phyloP scores from a whole-genome alignment of 768 basidiomycete species.

The Dacryopinax primogenitus region DNA sequence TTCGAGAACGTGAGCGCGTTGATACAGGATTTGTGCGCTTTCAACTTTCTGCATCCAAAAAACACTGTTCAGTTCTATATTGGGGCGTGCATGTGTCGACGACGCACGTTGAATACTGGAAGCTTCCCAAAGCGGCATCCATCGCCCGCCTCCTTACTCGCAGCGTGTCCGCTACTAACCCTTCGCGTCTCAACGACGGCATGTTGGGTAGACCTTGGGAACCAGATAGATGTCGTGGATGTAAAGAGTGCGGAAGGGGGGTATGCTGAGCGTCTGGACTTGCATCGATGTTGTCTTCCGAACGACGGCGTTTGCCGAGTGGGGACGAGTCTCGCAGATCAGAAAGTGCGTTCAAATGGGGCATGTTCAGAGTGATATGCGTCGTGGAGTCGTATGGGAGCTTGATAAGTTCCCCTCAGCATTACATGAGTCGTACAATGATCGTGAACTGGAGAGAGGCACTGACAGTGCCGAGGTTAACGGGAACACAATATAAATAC shows the following conservation, averaged over 20 bases:
- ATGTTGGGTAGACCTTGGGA: background rate
- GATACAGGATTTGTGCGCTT: conserved; percentile 48
- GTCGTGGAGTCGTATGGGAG: too few species aligned
- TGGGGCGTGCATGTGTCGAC: background rate
- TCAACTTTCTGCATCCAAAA: conserved; percentile 23
- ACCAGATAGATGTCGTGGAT: background rate
- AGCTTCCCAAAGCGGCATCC: background rate
- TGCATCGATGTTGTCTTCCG: background rate
- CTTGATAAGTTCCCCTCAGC: too few species aligned
- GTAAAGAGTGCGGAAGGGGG: background rate
- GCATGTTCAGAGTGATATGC: too few species aligned
- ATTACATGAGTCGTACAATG: too few species aligned
- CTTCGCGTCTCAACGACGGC: background rate
- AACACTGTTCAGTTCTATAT: background rate
- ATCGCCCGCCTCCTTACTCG: background rate
- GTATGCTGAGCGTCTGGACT: background rate
- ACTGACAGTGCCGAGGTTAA: too few species aligned
- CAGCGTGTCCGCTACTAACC: background rate
- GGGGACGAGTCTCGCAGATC: background rate
- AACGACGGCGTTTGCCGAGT: background rate
- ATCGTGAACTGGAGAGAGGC: too few species aligned
- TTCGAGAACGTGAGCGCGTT: conserved; percentile 52
- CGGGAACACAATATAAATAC: too few species aligned
- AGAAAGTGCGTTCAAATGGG: too few species aligned
- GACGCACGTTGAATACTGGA: background rate